Evolutionary conservation across 768 basidiomycete genomes (phyloP), one percentile per base, ranked within the genome.

Genomic region (Termitomyces sp.): DNA sequence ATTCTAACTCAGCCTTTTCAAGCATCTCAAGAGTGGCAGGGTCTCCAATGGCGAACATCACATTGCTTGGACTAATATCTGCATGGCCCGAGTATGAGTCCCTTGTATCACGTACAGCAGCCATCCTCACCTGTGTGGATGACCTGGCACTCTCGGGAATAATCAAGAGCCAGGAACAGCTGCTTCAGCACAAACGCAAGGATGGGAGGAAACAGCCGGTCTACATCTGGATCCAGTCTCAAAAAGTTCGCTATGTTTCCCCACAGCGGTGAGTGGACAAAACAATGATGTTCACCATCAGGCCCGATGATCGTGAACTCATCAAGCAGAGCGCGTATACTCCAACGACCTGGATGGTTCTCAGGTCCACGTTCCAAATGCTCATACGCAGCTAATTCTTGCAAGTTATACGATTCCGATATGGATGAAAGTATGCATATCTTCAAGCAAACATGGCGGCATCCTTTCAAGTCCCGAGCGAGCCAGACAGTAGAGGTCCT

Each of bases 381-480:
- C n/a, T 48, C 33, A 28, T 57, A 50, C 35, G 47, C 36, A 28
- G 35, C 28, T 7, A 50, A n/a, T 16, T 47, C 56, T 4, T 30
- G 56, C 47, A 5, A 13, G 16, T 35, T 16, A 20, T 22, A 14
- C 7, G 26, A 40, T 6, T n/a, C 50, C 12, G 45, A 42, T 26
- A 16, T 28, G 10, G 57, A 58, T 1, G 49, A 57, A 13, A 12
- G 33, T n/a, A 56, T 62, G 33, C 16, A 40, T 14, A 66, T 43
- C 57, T 64, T 66, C 40, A 66, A 40, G 6, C 63, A 30, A 47
- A 63, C 58, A 32, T 65, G 43, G 18, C 46, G 16, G 54, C 42
- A 20, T 20, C 58, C 48, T 10, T 35, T 43, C 4, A 70, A 63
- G 57, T 69, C 69, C 14, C 70, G 71, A 72, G 24, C 59, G 12